Percentiles rank a stretch among this genome's conserved stretches.
Evolutionary conservation across 1,284 basidiomycete species (phyloP).

Genomic region (Athelia psychrophila): DNA sequence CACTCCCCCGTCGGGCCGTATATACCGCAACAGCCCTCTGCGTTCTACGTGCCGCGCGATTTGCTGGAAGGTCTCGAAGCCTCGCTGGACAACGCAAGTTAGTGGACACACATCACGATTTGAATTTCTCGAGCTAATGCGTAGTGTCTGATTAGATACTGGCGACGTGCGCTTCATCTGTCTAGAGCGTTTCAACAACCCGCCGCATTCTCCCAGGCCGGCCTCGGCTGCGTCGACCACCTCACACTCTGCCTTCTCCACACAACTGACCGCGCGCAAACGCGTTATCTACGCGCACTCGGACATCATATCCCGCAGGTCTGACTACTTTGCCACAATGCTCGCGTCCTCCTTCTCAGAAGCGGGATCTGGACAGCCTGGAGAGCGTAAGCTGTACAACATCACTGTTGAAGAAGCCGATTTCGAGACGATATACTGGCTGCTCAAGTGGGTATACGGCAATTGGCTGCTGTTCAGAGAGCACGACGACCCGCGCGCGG

Average conservation of each 20-base stretch:
- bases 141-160: constrained; percentile 33
- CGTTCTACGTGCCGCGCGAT: constrained; percentile 61
- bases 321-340: constrained; percentile 83
- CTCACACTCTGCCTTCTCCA: constrained; percentile 37
- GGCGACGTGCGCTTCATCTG: constrained; percentile 43
- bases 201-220: constrained; percentile 24
- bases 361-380: constrained; percentile 35
- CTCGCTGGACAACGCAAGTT: constrained; percentile 63
- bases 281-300: constrained; percentile 80
- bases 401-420: constrained; percentile 80
- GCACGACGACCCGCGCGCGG: constrained; percentile 60
- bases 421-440: constrained; percentile 81
- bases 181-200: constrained; percentile 51
- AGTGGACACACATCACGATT: constrained; percentile 17
- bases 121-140: background rate
- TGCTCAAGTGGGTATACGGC: constrained; percentile 79
- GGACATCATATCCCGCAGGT: constrained; percentile 67
- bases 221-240: constrained; percentile 35
- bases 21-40: constrained; percentile 63
- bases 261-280: constrained; percentile 54
- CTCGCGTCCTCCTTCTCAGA: constrained; percentile 72
- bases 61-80: constrained; percentile 60
- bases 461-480: constrained; percentile 70
- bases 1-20: constrained; percentile 65
- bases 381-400: constrained; percentile 59